Conservation (phyloP, 2,329 filamentous ascomycete species). For the Furcasterigmium sp. region DNA sequence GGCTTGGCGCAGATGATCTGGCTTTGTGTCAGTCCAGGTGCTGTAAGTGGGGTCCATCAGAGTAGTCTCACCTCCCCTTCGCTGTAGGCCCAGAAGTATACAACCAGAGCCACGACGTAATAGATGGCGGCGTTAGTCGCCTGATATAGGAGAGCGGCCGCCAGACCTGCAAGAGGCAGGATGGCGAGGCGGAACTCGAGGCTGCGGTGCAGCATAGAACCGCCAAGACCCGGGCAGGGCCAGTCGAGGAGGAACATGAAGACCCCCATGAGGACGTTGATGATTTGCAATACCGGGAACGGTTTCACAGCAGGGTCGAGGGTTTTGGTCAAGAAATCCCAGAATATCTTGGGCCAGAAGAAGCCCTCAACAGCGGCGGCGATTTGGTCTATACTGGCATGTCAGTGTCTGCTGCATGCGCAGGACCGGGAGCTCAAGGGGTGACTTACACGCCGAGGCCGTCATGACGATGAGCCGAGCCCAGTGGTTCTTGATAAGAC, state of each 20-base stretch:
- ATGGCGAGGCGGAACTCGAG: slow-evolving; percentile 81
- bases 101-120: slow-evolving; percentile 76
- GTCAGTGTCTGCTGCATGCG: slow-evolving; percentile 18
- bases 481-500: slow-evolving; percentile 99
- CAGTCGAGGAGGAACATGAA: slow-evolving; percentile 83
- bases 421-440: neutral
- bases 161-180: slow-evolving; percentile 71
- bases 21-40: neutral
- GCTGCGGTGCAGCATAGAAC: slow-evolving; percentile 74
- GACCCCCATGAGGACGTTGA: slow-evolving; percentile 82
- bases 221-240: slow-evolving; percentile 75
- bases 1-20: slow-evolving; percentile 40
- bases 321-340: slow-evolving; percentile 90
- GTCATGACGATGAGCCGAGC: slow-evolving; percentile 89
- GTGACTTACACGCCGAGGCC: slow-evolving; percentile 64
- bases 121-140: slow-evolving; percentile 89
- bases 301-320: slow-evolving; percentile 83
- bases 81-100: slow-evolving; percentile 96
- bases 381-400: slow-evolving; percentile 68
- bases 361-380: slow-evolving; percentile 78
- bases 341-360: slow-evolving; percentile 99
- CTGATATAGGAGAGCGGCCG: slow-evolving; percentile 80
- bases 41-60: no score
- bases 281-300: slow-evolving; percentile 79
- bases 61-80: slow-evolving; percentile 86